Evolutionary conservation across 2,329 filamentous ascomycete genomes (phyloP), one percentile per base, ranked within the genome.

Genomic region (Cytospora mali): DNA sequence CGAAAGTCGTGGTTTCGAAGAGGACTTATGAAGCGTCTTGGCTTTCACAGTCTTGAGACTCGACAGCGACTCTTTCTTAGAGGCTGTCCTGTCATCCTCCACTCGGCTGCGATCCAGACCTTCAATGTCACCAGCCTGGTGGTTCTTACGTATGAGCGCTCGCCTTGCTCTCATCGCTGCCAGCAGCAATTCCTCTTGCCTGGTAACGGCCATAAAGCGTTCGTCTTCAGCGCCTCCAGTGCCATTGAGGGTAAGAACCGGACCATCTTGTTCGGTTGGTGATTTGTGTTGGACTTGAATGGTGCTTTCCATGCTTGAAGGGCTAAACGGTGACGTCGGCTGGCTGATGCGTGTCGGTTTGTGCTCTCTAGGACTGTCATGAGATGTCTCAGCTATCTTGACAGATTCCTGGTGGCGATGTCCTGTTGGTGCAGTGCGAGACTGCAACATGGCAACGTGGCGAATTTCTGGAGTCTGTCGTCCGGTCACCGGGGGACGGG

Each of bases 111-210:
- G 27, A 31, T 31, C 56, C 48, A 54, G 16, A 10, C 59, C 53
- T 1, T 28, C 21, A 28, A 50, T 2, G 7, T 50, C 63, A 16
- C 31, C 54, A 23, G 18, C n/a, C 51, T 60, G 58, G 21, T 48
- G 35, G 3, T 76, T 78, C 65, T 83, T 79, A 2, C 81, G 80
- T 79, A 84, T 84, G n/a, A 76, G 75, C 3, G 82, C 79, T n/a
- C 83, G 77, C 74, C 84, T 85, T 67, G 81, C 78, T 10, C 84
- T 78, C 49, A 87, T 75, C 3, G 84, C 84, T 2, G 84, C 80
- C 4, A 87, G 75, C 0, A 87, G 75, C 77, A 85, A 80, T 71
- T 86, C 82, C 64, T 87, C 84, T 65, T 86, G 83, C 4, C 76
- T 78, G 0, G 83, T 86, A 21, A 87, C 82, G 1, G 83, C 81